These are phyloP conservation scores for Omphalotus guepiniiformis DNA, from an alignment of 768 basidiomycete genomes.

Conservation along the genomic window DNA sequence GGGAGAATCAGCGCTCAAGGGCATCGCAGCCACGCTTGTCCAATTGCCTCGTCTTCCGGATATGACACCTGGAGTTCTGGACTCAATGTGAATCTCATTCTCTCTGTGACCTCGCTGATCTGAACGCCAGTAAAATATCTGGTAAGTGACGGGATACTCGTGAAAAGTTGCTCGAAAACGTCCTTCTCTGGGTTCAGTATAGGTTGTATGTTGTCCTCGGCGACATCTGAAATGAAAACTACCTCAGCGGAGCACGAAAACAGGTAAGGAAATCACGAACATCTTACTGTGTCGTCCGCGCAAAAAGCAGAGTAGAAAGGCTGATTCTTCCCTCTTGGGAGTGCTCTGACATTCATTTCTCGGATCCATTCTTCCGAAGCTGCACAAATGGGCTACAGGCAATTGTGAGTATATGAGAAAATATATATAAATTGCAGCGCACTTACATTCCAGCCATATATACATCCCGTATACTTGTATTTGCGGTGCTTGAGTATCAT, in stretches of 20 bases:
- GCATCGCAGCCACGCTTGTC: conserved; percentile 28
- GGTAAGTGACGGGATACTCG: conserved; percentile 5
- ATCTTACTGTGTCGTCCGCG: conserved; percentile 30
- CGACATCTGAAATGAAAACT: conserved; percentile 22
- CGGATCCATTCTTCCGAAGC: conserved; percentile 39
- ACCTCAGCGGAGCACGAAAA: neutral
- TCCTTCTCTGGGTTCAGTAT: neutral
- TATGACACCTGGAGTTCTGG: conserved; percentile 37
- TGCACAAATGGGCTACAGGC: conserved; percentile 29
- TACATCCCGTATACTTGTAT: conserved; percentile 38
- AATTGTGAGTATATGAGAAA: neutral
- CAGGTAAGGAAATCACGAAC: conserved; percentile 23
- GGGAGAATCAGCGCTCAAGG: too few species aligned
- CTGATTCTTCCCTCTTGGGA: conserved; percentile 39
- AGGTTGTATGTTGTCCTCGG: conserved; percentile 30
- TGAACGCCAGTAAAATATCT: conserved; percentile 14
- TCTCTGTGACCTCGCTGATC: conserved; percentile 9
- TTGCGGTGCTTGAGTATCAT: conserved; percentile 40
- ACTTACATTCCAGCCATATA: conserved; percentile 48
- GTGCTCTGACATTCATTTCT: conserved; percentile 36
- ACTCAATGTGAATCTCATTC: conserved; percentile 31
- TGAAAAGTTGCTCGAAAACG: conserved; percentile 18
- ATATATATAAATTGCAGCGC: neutral
- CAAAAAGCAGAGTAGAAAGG: conserved; percentile 44
- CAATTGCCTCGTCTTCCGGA: conserved; percentile 43